phyloP scores from a whole-genome alignment of 805 yeast species.

The Kodamaea jinghongensis region DNA sequence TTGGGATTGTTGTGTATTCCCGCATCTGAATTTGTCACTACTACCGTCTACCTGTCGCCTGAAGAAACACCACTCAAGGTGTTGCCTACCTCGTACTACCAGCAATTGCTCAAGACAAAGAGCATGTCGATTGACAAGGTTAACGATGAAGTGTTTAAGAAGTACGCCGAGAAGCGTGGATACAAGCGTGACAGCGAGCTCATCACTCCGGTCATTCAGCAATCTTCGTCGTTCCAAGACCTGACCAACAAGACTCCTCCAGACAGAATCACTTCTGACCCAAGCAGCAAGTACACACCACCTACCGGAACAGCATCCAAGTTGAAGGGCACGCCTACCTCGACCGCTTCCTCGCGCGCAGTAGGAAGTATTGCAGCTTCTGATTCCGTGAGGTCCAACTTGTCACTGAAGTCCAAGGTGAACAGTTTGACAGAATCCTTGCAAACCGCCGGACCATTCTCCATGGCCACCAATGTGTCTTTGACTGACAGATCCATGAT shows the following conservation, averaged over 20 bases:
- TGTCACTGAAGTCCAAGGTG: constrained; percentile 28
- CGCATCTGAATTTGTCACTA: constrained; percentile 55
- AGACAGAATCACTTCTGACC: constrained; percentile 16
- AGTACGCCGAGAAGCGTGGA: constrained; percentile 51
- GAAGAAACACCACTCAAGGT: constrained; percentile 59
- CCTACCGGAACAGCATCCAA: constrained; percentile 14
- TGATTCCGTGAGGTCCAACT: constrained; percentile 27
- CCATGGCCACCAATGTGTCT: constrained; percentile 62
- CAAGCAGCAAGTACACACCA: constrained; percentile 20
- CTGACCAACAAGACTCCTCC: constrained; percentile 13
- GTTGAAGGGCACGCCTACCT: constrained; percentile 11
- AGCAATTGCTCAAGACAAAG: constrained; percentile 44
- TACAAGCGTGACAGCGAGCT: constrained; percentile 28
- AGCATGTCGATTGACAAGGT: constrained; percentile 44
- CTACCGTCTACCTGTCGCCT: constrained; percentile 55
- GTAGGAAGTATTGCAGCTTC: constrained; percentile 8
- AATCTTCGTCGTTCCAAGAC: constrained; percentile 15
- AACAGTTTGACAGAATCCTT: constrained; percentile 32
- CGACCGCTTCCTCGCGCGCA: constrained; percentile 8
- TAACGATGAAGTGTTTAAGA: constrained; percentile 42
- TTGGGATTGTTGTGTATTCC: constrained; percentile 56
- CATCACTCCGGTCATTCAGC: constrained; percentile 21
- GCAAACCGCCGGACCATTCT: constrained; percentile 31
- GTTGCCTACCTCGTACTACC: constrained; percentile 62
- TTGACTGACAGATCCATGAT: constrained; percentile 69